Conservation (phyloP, 768 basidiomycete species). For the Podaxis rugospora region DNA sequence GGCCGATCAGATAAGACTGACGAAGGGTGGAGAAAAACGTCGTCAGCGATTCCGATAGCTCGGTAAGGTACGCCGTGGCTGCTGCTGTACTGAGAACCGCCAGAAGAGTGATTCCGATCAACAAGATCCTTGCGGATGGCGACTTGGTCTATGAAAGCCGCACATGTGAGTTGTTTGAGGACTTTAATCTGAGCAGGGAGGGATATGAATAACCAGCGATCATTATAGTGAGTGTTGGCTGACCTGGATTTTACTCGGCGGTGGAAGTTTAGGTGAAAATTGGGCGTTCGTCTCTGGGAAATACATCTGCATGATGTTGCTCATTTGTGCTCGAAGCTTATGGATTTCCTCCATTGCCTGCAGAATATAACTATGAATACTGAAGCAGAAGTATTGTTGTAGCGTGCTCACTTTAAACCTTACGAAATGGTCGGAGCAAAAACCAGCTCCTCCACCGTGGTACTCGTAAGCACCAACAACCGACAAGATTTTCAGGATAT, state of each 20-base stretch:
- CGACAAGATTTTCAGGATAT: constrained; percentile 82
- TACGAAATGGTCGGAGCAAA: constrained; percentile 89
- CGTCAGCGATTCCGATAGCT: constrained; percentile 74
- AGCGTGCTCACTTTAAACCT: constrained; percentile 65
- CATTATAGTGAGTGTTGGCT: constrained; percentile 9
- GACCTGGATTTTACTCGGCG: constrained; percentile 79
- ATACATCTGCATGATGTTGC: constrained; percentile 75
- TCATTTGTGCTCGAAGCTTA: constrained; percentile 88
- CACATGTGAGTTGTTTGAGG: constrained; percentile 79
- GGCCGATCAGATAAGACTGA: constrained; percentile 64
- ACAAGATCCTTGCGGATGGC: constrained; percentile 86
- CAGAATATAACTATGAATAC: not conserved
- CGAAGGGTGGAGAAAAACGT: constrained; percentile 90
- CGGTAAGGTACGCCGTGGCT: constrained; percentile 80
- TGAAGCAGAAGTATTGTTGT: not conserved
- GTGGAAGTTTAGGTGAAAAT: constrained; percentile 61
- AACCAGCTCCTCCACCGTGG: constrained; percentile 72
- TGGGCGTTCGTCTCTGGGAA: constrained; percentile 61
- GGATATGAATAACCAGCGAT: constrained; percentile 4
- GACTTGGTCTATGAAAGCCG: constrained; percentile 93
- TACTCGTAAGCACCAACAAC: constrained; percentile 98
- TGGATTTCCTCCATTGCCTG: constrained; percentile 99
- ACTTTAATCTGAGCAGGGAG: constrained; percentile 66
- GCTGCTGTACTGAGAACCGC: constrained; percentile 60
- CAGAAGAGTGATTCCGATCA: constrained; percentile 47